These are phyloP conservation scores for Aspergillus puulaauensis DNA, from an alignment of 2,329 filamentous ascomycete genomes.

Conservation along the genomic window DNA sequence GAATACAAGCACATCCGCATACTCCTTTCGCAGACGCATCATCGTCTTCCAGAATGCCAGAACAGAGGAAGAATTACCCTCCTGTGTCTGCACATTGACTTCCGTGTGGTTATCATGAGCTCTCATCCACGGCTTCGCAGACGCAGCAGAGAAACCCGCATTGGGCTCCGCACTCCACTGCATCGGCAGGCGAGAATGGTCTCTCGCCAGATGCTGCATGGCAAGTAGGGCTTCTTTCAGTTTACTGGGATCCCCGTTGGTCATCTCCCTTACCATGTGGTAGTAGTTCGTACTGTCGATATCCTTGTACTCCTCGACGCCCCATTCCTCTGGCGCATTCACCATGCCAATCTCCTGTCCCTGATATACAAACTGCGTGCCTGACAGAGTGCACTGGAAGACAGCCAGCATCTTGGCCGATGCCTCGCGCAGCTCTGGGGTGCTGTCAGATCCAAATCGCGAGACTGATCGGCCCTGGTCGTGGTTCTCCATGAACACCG, in stretches of 20 bases:
- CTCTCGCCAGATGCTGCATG: conserved; percentile 60
- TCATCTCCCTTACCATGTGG: conserved; percentile 50
- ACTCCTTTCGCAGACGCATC: conserved; percentile 58
- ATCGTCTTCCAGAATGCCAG: conserved; percentile 61
- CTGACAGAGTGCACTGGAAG: conserved; percentile 56
- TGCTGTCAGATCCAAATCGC: conserved; percentile 48
- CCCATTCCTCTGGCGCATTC: conserved; percentile 61
- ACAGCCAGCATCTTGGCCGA: conserved; percentile 61
- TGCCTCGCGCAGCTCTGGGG: conserved; percentile 43
- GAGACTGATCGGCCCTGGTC: conserved; percentile 62
- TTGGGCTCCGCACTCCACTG: conserved; percentile 64
- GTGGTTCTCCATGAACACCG: conserved; percentile 65
- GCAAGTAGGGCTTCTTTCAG: conserved; percentile 30
- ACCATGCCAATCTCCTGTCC: conserved; percentile 68
- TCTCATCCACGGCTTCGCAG: conserved; percentile 63
- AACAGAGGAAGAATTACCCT: conserved; percentile 46
- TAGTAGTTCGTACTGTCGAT: conserved; percentile 54
- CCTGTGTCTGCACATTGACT: conserved; percentile 52
- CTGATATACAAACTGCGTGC: conserved; percentile 66
- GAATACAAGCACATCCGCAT: conserved; percentile 65
- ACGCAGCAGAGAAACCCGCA: conserved; percentile 61
- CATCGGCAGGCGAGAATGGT: conserved; percentile 70
- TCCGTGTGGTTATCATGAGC: conserved; percentile 57
- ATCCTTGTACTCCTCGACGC: conserved; percentile 66
- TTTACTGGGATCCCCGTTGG: background rate